Evolutionary conservation across 805 yeast genomes (phyloP), one percentile per base, ranked within the genome.

Genomic region (Wickerhamiella sergipiensis): DNA sequence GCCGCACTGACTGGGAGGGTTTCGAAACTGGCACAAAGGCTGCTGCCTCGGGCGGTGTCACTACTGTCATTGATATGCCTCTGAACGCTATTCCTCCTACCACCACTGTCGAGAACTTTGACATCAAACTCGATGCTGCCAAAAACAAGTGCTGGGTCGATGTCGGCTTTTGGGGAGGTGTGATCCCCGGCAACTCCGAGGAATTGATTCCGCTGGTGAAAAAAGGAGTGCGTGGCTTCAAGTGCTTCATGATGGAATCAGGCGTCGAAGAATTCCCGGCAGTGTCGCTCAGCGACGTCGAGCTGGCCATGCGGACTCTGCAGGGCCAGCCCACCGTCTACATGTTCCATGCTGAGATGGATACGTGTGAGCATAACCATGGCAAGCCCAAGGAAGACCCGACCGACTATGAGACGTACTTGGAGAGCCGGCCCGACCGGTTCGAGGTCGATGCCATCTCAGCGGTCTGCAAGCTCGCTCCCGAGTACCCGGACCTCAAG

Each of bases 1-100:
- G 97, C 10, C 73, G 97, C 59, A 89, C 97, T 1, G 95, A 87
- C 55, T 89, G 97, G 97, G 97, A 89, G 67, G 97, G 97, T 1
- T 89, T 90, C 65, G 95, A 81, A 22, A 83, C 95, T 0, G 97
- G 97, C 0, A 90, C 97, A 0, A 81, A 82, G 63, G 85, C 95
- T 1, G 97, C 97, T 1, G 95, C 95, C 0, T 75, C 90, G 10
- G 97, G 97, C 21, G 97, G 97, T 53, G 97, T 89, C 46, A 89
- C 97, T 23, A 88, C 97, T 0, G 94, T 89, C 17, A 77, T 89
- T 19, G 97, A 89, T 65, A 89, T 89, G 97, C 97, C 97, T 0
- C 71, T 89, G 62, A 89, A 89, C 65, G 95, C 97, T 4, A 82
- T 89, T 45, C 97, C 97, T 0, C 97, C 97, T 40, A 89, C 97